These are phyloP conservation scores for Abrus pulchellus DNA, from an alignment of 306 rosid species.

Conservation along the genomic window DNA sequence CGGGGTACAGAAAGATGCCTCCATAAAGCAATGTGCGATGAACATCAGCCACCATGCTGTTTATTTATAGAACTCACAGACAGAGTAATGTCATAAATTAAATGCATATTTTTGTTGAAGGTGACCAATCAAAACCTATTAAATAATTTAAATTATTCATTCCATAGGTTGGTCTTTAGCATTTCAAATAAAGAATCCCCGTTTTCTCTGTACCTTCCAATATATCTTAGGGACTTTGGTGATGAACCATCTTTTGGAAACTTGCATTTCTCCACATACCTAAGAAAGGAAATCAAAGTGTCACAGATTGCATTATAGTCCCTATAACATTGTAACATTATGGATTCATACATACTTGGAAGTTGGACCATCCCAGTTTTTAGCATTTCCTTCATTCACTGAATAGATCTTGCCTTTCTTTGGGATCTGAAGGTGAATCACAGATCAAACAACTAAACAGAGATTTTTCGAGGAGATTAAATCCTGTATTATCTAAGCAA, in stretches of 20 bases:
- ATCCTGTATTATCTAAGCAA: background rate
- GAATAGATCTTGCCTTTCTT: slow-evolving; percentile 86
- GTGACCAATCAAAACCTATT: background rate
- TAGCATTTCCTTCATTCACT: slow-evolving; percentile 90
- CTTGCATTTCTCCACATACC: slow-evolving; percentile 84
- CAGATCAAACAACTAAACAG: slow-evolving; percentile 17
- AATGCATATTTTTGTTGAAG: background rate
- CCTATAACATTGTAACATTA: slow-evolving; percentile 3
- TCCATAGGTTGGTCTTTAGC: background rate
- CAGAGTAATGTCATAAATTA: slow-evolving; percentile 7
- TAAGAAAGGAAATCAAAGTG: slow-evolving; percentile 34
- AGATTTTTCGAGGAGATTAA: background rate
- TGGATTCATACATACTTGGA: slow-evolving; percentile 57
- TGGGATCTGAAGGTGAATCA: slow-evolving; percentile 65
- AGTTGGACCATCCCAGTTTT: slow-evolving; percentile 86
- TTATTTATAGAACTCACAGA: slow-evolving; percentile 65
- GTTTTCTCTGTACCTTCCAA: slow-evolving; percentile 68
- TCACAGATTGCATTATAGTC: slow-evolving; percentile 6
- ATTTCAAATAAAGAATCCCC: background rate
- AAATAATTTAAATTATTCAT: background rate
- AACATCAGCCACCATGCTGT: slow-evolving; percentile 97
- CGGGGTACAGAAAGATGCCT: slow-evolving; percentile 92
- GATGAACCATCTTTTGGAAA: slow-evolving; percentile 81
- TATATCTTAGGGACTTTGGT: slow-evolving; percentile 78
- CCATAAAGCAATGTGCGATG: slow-evolving; percentile 95